Evolutionary conservation across 2,329 filamentous ascomycete species (phyloP).

Genomic region (Cladosporium halotolerans): DNA sequence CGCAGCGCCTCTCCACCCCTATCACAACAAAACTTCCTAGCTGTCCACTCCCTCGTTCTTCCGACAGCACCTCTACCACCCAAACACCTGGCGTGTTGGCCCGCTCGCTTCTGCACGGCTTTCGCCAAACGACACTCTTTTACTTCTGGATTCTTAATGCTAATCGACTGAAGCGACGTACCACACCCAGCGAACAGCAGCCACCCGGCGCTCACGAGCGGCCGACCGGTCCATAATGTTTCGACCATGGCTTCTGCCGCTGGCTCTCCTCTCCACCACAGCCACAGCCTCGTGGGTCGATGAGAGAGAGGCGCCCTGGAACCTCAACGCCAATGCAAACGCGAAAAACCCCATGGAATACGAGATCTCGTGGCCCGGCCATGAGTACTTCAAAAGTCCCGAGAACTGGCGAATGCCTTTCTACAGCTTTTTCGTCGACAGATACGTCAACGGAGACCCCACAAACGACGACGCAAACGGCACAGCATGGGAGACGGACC

Average conservation of each 20-base stretch:
- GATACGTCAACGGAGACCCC: conserved; percentile 60
- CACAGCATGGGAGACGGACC: conserved; percentile 56
- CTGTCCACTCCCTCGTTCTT: conserved; percentile 8
- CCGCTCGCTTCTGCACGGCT: conserved; percentile 2
- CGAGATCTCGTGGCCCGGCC: conserved; percentile 49
- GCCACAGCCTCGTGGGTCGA: conserved; percentile 38
- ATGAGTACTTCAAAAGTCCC: conserved; percentile 50
- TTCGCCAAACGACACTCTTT: conserved; percentile 11
- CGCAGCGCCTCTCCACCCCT: conserved; percentile 5
- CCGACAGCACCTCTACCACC: conserved; percentile 6
- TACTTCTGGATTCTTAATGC: conserved; percentile 3
- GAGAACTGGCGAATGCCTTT: conserved; percentile 60
- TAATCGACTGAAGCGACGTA: conserved; percentile 9
- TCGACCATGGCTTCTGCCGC: conserved; percentile 12
- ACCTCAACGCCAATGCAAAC: conserved; percentile 54
- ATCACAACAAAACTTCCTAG: conserved; percentile 12
- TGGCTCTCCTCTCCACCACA: conserved; percentile 8
- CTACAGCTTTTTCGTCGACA: conserved; percentile 59
- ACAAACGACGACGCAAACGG: conserved; percentile 58
- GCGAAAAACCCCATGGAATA: conserved; percentile 55
- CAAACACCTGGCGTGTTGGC: conserved; percentile 10
- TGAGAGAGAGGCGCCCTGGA: conserved; percentile 47
- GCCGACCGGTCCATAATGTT: conserved; percentile 10
- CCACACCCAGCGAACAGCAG: conserved; percentile 5
- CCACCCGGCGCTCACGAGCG: conserved; percentile 9